Conservation (phyloP, 2,329 filamentous ascomycete species). For the Knoxdaviesia proteae region DNA sequence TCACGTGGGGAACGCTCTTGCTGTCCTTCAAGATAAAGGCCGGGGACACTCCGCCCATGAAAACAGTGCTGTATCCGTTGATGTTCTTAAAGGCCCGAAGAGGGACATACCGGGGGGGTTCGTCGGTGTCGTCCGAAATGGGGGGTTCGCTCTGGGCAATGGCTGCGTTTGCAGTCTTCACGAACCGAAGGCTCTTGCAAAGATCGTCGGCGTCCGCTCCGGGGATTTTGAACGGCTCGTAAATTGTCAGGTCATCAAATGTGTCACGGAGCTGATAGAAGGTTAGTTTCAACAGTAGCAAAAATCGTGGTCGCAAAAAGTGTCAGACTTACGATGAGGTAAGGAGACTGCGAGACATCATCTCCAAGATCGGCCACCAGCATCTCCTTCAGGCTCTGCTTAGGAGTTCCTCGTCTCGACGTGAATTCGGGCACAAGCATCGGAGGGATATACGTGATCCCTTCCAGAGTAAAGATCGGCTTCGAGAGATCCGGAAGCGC, state of each 20-base stretch:
- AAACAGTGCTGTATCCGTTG: slow-evolving; percentile 62
- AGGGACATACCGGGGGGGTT: slow-evolving; percentile 25
- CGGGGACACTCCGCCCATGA: slow-evolving; percentile 61
- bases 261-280: slow-evolving; percentile 45
- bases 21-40: slow-evolving; percentile 68
- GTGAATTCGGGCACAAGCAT: slow-evolving; percentile 52
- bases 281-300: background rate
- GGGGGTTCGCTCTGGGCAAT: slow-evolving; percentile 19
- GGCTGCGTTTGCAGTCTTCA: slow-evolving; percentile 50
- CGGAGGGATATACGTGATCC: slow-evolving; percentile 57
- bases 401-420: slow-evolving; percentile 46
- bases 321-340: slow-evolving; percentile 48
- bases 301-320: slow-evolving; percentile 1
- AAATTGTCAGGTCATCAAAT: slow-evolving; percentile 68
- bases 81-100: slow-evolving; percentile 41
- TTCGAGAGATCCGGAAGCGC: slow-evolving; percentile 51
- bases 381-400: slow-evolving; percentile 59
- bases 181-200: slow-evolving; percentile 44
- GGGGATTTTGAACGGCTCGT: slow-evolving; percentile 47
- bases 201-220: slow-evolving; percentile 20
- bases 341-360: slow-evolving; percentile 44
- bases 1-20: slow-evolving; percentile 52
- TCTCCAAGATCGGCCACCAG: slow-evolving; percentile 75
- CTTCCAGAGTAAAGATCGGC: slow-evolving; percentile 54
- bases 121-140: slow-evolving; percentile 27